Evolutionary conservation across 129 eudicot species (phyloP).

Genomic region (Escallonia herrerae): DNA sequence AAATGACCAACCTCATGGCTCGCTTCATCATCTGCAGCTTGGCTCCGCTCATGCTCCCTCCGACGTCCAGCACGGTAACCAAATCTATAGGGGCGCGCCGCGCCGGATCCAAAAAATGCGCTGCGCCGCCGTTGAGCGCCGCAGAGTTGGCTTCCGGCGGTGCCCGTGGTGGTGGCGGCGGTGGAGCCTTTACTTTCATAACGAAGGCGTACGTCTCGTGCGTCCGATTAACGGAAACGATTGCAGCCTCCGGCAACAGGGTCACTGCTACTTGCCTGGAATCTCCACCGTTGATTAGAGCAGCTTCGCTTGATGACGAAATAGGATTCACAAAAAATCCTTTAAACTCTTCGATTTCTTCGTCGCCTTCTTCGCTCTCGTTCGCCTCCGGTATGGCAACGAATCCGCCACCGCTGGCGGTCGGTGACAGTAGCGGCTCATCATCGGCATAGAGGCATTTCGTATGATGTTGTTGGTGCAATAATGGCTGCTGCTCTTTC

Average conservation of each 20-base stretch:
- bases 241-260: constrained; percentile 58
- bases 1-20: constrained; percentile 81
- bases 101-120: constrained; percentile 18
- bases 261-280: constrained; percentile 45
- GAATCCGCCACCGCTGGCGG: constrained; percentile 20
- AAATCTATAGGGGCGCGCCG: constrained; percentile 83
- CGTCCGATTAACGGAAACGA: constrained; percentile 32
- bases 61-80: constrained; percentile 83
- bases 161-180: constrained; percentile 23
- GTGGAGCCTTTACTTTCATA: constrained; percentile 74
- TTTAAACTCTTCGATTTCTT: constrained; percentile 54
- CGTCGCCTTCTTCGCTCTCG: constrained; percentile 25
- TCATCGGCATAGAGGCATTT: constrained; percentile 49
- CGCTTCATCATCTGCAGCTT: constrained; percentile 81
- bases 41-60: constrained; percentile 67
- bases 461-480: not conserved
- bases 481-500: not conserved
- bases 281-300: not conserved
- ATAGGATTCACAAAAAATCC: constrained; percentile 63
- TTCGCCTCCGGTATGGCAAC: constrained; percentile 45
- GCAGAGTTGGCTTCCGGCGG: too few species aligned
- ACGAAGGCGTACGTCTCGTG: constrained; percentile 59
- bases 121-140: constrained; percentile 1
- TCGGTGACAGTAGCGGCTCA: constrained; percentile 64
- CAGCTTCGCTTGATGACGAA: constrained; percentile 23